Base-by-base conservation (phyloP, 331 rosid genomes). In the Saraca asoca region DNA sequence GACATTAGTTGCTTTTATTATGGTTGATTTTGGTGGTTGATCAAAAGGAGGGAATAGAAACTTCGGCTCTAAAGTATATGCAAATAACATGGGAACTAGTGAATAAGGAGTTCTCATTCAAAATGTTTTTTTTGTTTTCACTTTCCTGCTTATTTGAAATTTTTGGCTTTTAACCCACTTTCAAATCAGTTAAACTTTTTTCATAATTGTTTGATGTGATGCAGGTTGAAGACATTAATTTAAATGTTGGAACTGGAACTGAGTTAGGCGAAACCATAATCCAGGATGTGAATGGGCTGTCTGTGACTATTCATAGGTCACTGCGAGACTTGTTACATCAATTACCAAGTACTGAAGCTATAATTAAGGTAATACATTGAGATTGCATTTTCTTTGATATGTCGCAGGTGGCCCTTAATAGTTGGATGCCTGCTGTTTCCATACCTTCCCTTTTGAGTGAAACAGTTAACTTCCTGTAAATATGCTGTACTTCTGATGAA, bases 171-270 rank as follows among this genome's bases (percentile, higher is more conserved):
- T 48, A 53, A 15, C 37, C 57, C 10, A 13, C 43, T 51, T 67
- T 55, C 9, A 11, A 12, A 49, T 38, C 33, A 49, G 43, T 37
- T 49, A 16, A 34, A 34, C 29, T 69, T 76, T 29, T 68, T 16
- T 14, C 7, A 15, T 12, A 67, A 37, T 9, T 72, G 34, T 45
- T 58, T 52, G 57, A 43, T 54, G 66, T 53, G 39, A 33, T 88
- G 73, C 75, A 94, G 98, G 85, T 94, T 34, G 96, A 94, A 69
- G 95, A 94, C 64, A 88, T 94, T 78, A 86, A 94, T 77, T 72
- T 94, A 85, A 94, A 90, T 79, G 96, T 94, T 72, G 98, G 96
- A 62, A 81, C 82, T 57, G 91, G 95, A 63, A 51, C 77, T 31
- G 83, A 88, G 69, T 63, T 88, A 50, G 96, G 98, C 4, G 97